These are phyloP conservation scores for Verticillium klebahnii DNA, from an alignment of 2,329 filamentous ascomycete genomes.

Conservation along the genomic window DNA sequence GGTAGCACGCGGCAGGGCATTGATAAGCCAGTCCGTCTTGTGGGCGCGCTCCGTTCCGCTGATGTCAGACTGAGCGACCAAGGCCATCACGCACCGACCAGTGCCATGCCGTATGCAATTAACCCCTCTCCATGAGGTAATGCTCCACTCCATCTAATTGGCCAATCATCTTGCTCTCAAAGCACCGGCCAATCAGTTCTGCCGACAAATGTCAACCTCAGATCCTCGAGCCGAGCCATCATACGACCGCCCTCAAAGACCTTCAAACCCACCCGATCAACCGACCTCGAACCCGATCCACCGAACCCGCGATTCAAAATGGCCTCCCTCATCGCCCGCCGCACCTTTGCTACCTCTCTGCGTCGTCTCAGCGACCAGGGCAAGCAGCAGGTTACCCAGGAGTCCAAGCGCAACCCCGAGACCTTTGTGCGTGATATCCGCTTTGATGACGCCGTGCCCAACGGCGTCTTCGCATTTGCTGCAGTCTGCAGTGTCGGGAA, in stretches of 20 bases:
- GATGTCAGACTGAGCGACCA: not conserved
- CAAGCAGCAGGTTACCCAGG: constrained; percentile 48
- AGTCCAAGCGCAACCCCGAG: constrained; percentile 52
- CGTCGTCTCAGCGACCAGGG: constrained; percentile 42
- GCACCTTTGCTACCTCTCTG: constrained; percentile 49
- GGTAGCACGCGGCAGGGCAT: not conserved
- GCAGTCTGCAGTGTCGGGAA: constrained; percentile 9
- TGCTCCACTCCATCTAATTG: constrained; percentile 8
- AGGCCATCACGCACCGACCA: not conserved
- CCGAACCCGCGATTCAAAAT: constrained; percentile 32
- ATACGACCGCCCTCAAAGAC: constrained; percentile 5
- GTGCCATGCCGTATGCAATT: not conserved
- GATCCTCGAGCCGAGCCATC: constrained; percentile 3
- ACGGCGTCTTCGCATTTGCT: not conserved
- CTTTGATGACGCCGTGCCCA: not conserved
- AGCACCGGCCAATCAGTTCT: constrained; percentile 5
- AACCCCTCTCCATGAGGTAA: constrained; percentile 9
- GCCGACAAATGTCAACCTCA: constrained; percentile 2
- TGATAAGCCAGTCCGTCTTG: not conserved
- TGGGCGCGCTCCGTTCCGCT: not conserved
- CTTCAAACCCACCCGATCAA: not conserved
- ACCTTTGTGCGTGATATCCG: constrained; percentile 33
- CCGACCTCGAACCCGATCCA: constrained; percentile 8
- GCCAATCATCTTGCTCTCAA: constrained; percentile 10
- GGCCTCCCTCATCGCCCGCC: constrained; percentile 52